A percentile compares a stretch with the other conserved stretches of the same genome.
Evolutionary conservation across 441 rosid species (phyloP).

Genomic region (Adansonia madagascariensis): DNA sequence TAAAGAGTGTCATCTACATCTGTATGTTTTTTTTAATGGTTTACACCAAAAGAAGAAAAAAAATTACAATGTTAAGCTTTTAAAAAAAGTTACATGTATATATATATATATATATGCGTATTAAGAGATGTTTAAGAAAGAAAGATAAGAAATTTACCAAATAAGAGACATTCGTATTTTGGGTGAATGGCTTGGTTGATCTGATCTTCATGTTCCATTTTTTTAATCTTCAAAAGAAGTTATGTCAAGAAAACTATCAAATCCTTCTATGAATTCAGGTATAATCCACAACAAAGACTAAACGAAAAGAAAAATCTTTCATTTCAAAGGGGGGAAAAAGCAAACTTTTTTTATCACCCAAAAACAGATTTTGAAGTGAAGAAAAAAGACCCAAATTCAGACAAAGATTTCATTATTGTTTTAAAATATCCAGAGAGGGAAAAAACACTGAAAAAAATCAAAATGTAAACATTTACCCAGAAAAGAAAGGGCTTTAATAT

Average conservation of each 20-base stretch:
- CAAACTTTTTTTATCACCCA: not conserved
- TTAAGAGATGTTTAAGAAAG: not conserved
- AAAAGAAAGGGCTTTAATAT: not conserved
- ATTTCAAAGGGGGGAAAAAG: not conserved
- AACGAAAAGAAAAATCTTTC: not conserved
- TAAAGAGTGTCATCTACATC: constrained; percentile 89
- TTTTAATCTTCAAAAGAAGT: not conserved
- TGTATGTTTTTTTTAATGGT: constrained; percentile 29
- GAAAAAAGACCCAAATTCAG: not conserved
- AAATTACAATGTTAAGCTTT: not conserved
- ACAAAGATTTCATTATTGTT: not conserved
- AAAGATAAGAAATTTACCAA: constrained; percentile 39
- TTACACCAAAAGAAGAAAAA: not conserved
- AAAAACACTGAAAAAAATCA: not conserved
- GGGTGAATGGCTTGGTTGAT: constrained; percentile 27
- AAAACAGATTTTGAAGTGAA: not conserved
- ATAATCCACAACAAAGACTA: not conserved
- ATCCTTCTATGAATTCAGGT: not conserved
- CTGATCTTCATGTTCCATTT: constrained; percentile 46
- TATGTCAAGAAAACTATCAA: not conserved
- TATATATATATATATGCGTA: too few relatives aligned
- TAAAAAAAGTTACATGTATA: not conserved
- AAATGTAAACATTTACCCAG: not conserved
- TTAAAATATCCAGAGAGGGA: not conserved
- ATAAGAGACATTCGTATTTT: constrained; percentile 52